A percentile compares a stretch with the other conserved stretches of the same genome.
These are phyloP conservation scores for Clitoria ternatea DNA, from an alignment of 306 rosid species.

Conservation along the genomic window DNA sequence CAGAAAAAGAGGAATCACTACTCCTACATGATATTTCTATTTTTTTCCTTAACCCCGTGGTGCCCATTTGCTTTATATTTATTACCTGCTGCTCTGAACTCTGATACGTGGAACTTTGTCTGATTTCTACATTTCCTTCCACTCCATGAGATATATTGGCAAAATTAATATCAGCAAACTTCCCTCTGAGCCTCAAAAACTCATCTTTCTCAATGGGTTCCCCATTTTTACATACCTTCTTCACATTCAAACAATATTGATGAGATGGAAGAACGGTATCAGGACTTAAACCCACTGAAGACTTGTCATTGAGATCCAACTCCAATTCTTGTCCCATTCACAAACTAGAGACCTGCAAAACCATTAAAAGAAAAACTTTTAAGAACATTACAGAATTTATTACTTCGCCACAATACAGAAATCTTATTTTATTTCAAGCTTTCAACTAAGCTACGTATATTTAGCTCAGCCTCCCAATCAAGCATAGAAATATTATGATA, in stretches of 20 bases:
- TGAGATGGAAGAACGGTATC: slow-evolving; percentile 69
- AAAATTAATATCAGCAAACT: slow-evolving; percentile 53
- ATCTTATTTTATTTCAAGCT: background rate
- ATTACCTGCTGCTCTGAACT: slow-evolving; percentile 51
- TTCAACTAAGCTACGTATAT: background rate
- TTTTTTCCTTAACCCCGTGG: slow-evolving; percentile 48
- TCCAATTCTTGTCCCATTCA: slow-evolving; percentile 63
- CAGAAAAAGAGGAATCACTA: slow-evolving; percentile 44
- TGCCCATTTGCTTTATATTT: slow-evolving; percentile 40
- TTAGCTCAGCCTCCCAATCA: slow-evolving; percentile 12
- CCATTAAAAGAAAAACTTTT: background rate
- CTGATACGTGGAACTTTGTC: slow-evolving; percentile 53
- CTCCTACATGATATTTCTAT: slow-evolving; percentile 48
- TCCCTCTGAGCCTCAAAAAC: slow-evolving; percentile 40
- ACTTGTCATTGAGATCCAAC: slow-evolving; percentile 39
- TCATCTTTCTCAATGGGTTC: slow-evolving; percentile 40
- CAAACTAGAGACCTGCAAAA: slow-evolving; percentile 40
- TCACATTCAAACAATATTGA: slow-evolving; percentile 34
- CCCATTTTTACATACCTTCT: slow-evolving; percentile 39
- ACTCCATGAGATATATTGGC: slow-evolving; percentile 37
- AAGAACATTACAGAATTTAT: background rate
- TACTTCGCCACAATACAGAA: slow-evolving; percentile 23
- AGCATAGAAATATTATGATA: background rate
- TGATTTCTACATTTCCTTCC: slow-evolving; percentile 32
- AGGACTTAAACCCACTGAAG: slow-evolving; percentile 61